Evolutionary conservation across 495 filamentous ascomycete species (phyloP), one percentile per base, ranked within the genome.

Genomic region (Xylaria bambusicola): DNA sequence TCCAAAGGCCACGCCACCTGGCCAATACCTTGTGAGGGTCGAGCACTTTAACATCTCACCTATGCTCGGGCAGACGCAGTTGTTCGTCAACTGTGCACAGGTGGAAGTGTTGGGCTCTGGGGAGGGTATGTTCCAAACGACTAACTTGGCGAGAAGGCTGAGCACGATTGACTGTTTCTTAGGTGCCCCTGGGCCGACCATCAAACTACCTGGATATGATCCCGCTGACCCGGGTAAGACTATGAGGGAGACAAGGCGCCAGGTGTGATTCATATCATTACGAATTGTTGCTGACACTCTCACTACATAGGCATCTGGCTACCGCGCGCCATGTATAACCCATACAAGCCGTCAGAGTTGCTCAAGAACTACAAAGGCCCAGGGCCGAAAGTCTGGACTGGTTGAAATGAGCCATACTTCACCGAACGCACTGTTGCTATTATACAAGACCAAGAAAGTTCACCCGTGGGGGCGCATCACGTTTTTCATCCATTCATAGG

Each of bases 1-100:
- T 48, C 77, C 75, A 0, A 41, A 56, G 4, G 60, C 65, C 10
- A 69, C 74, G 0, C 73, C 73, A 2, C 59, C 73, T 1, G 79
- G 78, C 18, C 68, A 75, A 31, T 82, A 82, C 51, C 72, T 83
- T 38, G 62, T 82, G 41, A 71, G 79, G 18, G 73, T 75, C 36
- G 80, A 82, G 61, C 73, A 71, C 36, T 72, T 76, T 40, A 73
- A 66, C 40, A 66, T 42, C 40, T 42, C 40, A 42, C 48, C 47
- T 5, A 2, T 5, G n/a, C 29, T 7, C 26, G 40, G 15, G 59
- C 59, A 40, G 29, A 50, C 7, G n/a, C 65, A 67, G 47, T 65
- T 60, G 18, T 67, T 62, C 29, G 51, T 67, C 26, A 64, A 64
- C 54, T 67, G 65, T 38, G 65, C 65, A 1, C 42, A 58, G 31